Conservation (phyloP, 352 stramenopile species). For the Phytopythium cucurbitacearum region DNA sequence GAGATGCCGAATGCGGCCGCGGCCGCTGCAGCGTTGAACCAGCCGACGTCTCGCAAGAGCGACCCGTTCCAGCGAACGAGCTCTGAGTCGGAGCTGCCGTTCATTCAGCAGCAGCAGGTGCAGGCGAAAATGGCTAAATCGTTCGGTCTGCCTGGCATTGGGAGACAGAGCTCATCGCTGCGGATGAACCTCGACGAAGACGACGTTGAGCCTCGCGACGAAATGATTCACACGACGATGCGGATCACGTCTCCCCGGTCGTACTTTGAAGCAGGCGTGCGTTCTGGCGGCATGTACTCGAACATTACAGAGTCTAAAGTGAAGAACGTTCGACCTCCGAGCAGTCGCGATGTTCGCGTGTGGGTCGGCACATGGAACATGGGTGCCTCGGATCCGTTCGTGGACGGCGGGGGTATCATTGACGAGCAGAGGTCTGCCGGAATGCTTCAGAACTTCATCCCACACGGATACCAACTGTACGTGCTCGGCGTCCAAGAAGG, state of each 20-base stretch:
- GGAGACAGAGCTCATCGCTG: conserved; percentile 13
- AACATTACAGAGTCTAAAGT: conserved; percentile 9
- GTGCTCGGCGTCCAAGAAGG: conserved; percentile 82
- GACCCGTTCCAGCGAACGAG: conserved; percentile 40
- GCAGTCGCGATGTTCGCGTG: conserved; percentile 52
- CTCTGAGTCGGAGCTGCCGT: conserved; percentile 17
- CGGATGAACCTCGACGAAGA: conserved; percentile 31
- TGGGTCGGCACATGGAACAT: conserved; percentile 89
- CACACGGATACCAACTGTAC: conserved; percentile 84
- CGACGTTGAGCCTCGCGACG: conserved; percentile 11
- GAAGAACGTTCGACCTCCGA: conserved; percentile 28
- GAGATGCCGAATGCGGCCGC: too few relatives aligned
- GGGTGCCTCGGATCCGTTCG: conserved; percentile 74
- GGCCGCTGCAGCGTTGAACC: not conserved
- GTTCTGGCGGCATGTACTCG: conserved; percentile 34
- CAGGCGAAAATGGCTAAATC: conserved; percentile 31
- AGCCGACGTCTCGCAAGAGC: conserved; percentile 33
- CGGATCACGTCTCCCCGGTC: conserved; percentile 59
- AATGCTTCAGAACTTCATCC: conserved; percentile 77
- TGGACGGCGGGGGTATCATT: conserved; percentile 63
- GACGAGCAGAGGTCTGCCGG: conserved; percentile 62
- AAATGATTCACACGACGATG: conserved; percentile 10
- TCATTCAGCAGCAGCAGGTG: conserved; percentile 20
- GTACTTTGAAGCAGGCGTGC: conserved; percentile 53
- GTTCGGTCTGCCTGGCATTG: conserved; percentile 19